phyloP scores from a whole-genome alignment of 106 monocot species.

The Hemerocallis citrina region DNA sequence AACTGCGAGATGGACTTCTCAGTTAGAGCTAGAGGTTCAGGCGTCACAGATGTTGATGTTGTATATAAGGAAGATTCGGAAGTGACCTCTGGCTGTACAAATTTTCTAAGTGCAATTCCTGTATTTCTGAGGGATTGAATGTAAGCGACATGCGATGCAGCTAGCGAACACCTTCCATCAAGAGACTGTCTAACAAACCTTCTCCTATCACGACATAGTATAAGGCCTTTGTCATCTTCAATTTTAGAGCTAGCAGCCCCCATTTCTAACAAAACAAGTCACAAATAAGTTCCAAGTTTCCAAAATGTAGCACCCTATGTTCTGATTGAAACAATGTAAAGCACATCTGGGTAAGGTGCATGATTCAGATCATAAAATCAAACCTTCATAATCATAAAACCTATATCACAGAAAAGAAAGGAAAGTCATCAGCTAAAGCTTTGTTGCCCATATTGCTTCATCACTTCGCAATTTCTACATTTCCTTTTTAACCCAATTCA shows the following conservation, averaged over 20 bases:
- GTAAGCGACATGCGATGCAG: constrained; percentile 67
- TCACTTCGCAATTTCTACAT: too few relatives aligned
- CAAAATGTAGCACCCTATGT: background rate
- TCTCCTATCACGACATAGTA: constrained; percentile 80
- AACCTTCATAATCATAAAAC: too few relatives aligned
- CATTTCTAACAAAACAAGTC: constrained; percentile 27
- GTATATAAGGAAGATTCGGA: constrained; percentile 54
- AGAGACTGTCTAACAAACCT: constrained; percentile 70
- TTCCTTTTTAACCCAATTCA: too few relatives aligned
- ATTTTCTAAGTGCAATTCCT: constrained; percentile 69
- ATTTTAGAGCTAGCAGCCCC: constrained; percentile 57
- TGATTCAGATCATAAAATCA: too few relatives aligned
- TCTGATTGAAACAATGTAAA: too few relatives aligned
- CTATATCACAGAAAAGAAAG: too few relatives aligned
- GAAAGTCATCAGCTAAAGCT: too few relatives aligned
- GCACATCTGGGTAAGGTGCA: too few relatives aligned
- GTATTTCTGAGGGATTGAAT: constrained; percentile 73
- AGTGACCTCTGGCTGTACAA: constrained; percentile 45
- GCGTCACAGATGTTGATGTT: constrained; percentile 66
- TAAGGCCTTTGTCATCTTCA: constrained; percentile 78
- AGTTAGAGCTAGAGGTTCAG: constrained; percentile 36
- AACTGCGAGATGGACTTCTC: constrained; percentile 49
- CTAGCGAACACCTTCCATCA: constrained; percentile 68
- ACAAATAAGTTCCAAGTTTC: background rate
- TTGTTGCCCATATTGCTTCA: too few relatives aligned